Conservation (phyloP, 2,329 filamentous ascomycete species). For the Alternaria viburni region DNA sequence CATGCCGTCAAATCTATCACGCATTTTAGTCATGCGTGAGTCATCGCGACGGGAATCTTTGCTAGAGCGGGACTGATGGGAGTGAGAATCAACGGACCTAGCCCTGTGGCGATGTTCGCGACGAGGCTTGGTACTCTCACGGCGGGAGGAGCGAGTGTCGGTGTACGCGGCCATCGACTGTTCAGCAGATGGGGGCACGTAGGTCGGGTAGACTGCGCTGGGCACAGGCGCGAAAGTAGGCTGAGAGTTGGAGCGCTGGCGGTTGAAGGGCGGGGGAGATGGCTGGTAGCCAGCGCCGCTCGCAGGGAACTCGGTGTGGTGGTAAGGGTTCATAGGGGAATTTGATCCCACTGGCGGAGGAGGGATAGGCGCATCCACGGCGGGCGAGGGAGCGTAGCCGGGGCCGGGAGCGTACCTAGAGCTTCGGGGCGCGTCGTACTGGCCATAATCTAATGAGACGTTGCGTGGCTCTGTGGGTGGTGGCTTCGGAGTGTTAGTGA, state of each 20-base stretch:
- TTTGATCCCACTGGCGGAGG: slow-evolving; percentile 32
- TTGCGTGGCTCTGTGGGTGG: slow-evolving; percentile 13
- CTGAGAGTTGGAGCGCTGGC: slow-evolving; percentile 45
- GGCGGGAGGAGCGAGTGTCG: slow-evolving; percentile 33
- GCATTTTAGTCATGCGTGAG: slow-evolving; percentile 40
- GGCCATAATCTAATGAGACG: slow-evolving; percentile 1
- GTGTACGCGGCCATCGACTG: slow-evolving; percentile 28
- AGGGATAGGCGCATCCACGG: slow-evolving; percentile 23
- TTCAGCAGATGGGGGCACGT: slow-evolving; percentile 22
- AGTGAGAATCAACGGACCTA: slow-evolving; percentile 46
- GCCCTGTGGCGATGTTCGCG: slow-evolving; percentile 38
- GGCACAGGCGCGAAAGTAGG: slow-evolving; percentile 29
- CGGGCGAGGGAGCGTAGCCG: slow-evolving; percentile 42
- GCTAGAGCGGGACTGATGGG: slow-evolving; percentile 34
- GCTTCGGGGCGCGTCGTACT: slow-evolving; percentile 23
- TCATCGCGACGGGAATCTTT: slow-evolving; percentile 38
- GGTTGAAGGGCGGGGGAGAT: slow-evolving; percentile 44
- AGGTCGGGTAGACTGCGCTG: slow-evolving; percentile 21
- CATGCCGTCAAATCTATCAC: slow-evolving; percentile 45
- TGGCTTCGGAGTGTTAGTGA: slow-evolving; percentile 44
- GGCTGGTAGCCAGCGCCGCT: slow-evolving; percentile 26
- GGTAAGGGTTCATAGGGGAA: slow-evolving; percentile 37
- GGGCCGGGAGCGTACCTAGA: slow-evolving; percentile 41
- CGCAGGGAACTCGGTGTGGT: slow-evolving; percentile 39
- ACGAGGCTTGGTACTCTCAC: slow-evolving; percentile 36